These are phyloP conservation scores for Cokeromyces recurvatus DNA, from an alignment of 371 early-diverging fungal genomes.

Conservation along the genomic window DNA sequence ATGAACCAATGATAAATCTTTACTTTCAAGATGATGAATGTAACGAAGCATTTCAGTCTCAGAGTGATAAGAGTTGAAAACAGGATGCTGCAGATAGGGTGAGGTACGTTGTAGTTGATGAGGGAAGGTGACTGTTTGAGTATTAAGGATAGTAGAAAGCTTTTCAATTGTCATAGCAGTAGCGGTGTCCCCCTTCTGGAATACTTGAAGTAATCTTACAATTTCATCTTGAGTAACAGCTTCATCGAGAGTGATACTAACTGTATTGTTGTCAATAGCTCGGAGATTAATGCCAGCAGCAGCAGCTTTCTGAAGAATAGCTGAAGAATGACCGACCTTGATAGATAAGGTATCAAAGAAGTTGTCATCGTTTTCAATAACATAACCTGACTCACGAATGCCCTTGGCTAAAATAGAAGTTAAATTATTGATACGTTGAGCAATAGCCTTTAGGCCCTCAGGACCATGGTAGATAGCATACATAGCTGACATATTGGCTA, in stretches of 20 bases:
- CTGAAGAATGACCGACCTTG: constrained; percentile 58
- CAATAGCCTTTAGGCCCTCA: constrained; percentile 83
- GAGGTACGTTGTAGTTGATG: constrained; percentile 68
- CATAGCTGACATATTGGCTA: constrained; percentile 93
- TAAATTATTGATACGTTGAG: constrained; percentile 86
- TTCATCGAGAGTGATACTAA: constrained; percentile 90
- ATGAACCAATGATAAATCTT: constrained; percentile 93
- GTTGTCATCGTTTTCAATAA: constrained; percentile 66
- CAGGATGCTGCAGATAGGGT: constrained; percentile 75
- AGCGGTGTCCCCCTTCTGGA: constrained; percentile 56
- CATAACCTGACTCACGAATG: constrained; percentile 65
- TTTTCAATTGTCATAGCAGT: constrained; percentile 41
- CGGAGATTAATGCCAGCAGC: constrained; percentile 85
- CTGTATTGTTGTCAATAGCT: constrained; percentile 64
- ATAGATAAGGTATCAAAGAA: constrained; percentile 94
- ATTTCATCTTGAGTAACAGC: constrained; percentile 81
- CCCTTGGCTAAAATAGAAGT: constrained; percentile 79
- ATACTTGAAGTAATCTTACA: constrained; percentile 65
- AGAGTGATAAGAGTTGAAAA: constrained; percentile 95
- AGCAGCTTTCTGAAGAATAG: constrained; percentile 68
- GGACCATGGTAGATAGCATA: constrained; percentile 98
- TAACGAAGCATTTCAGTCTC: constrained; percentile 98
- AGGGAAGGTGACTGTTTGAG: constrained; percentile 53
- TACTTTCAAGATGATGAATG: constrained; percentile 87
- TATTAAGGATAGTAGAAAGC: constrained; percentile 35